These are phyloP conservation scores for Mrakiaceae sp. DNA, from an alignment of 1,284 basidiomycete genomes.

Conservation along the genomic window DNA sequence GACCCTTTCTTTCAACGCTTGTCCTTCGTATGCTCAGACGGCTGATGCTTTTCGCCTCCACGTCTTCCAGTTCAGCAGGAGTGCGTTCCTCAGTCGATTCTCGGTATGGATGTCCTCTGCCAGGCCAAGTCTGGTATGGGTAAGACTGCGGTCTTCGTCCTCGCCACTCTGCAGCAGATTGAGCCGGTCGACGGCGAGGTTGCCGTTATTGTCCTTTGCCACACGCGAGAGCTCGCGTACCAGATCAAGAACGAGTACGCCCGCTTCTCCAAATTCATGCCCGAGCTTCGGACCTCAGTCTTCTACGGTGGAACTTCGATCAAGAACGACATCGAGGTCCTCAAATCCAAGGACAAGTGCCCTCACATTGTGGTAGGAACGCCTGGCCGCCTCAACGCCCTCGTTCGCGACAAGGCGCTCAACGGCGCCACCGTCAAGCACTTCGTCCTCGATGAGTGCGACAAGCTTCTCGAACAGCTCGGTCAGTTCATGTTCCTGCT, in stretches of 20 bases:
- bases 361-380: slow-evolving; percentile 98
- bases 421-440: slow-evolving; percentile 86
- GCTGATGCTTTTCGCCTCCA: neutral
- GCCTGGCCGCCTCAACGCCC: slow-evolving; percentile 86
- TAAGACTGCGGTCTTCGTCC: slow-evolving; percentile 98
- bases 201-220: slow-evolving; percentile 93
- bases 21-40: neutral
- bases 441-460: slow-evolving; percentile 99
- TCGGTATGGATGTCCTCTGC: slow-evolving; percentile 98
- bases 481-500: slow-evolving; percentile 57
- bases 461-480: slow-evolving; percentile 99
- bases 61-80: slow-evolving; percentile 82
- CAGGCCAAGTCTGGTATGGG: slow-evolving; percentile 99
- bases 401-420: slow-evolving; percentile 82
- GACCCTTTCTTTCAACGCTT: neutral
- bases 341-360: slow-evolving; percentile 94
- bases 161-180: slow-evolving; percentile 94
- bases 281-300: slow-evolving; percentile 90
- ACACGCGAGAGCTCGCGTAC: slow-evolving; percentile 98
- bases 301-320: slow-evolving; percentile 97
- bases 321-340: slow-evolving; percentile 82
- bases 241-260: slow-evolving; percentile 99
- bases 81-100: slow-evolving; percentile 98
- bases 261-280: slow-evolving; percentile 99
- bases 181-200: slow-evolving; percentile 98